These are phyloP conservation scores for Niebla homalea DNA, from an alignment of 495 filamentous ascomycete genomes.

Conservation along the genomic window DNA sequence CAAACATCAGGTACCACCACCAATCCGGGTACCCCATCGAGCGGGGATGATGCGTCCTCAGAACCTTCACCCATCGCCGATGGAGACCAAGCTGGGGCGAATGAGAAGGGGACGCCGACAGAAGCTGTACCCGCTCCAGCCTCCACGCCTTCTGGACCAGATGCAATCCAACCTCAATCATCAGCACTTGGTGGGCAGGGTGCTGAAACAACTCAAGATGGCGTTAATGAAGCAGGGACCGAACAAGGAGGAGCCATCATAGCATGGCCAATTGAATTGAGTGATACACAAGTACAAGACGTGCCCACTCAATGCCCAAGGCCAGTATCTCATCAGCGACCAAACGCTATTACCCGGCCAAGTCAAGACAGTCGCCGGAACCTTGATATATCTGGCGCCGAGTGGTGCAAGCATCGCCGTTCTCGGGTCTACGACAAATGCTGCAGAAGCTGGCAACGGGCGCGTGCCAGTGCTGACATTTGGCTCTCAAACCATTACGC, in stretches of 20 bases:
- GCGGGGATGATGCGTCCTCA: not conserved
- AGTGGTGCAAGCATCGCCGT: not conserved
- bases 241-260: too few relatives aligned
- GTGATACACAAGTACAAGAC: too few relatives aligned
- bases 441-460: too few relatives aligned
- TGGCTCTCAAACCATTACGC: not conserved
- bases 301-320: constrained; percentile 3
- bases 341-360: constrained; percentile 10
- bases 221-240: too few relatives aligned
- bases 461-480: not conserved
- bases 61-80: not conserved
- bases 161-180: not conserved
- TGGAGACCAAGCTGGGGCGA: not conserved
- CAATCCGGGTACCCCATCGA: not conserved
- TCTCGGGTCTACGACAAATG: constrained; percentile 6
- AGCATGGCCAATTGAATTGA: too few relatives aligned
- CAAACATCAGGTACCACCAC: not conserved
- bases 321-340: constrained; percentile 6
- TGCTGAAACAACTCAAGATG: not conserved
- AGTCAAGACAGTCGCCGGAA: constrained; percentile 5
- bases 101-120: not conserved
- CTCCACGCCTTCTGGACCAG: not conserved
- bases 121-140: not conserved
- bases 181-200: not conserved
- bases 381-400: constrained; percentile 8